These are phyloP conservation scores for Claviceps purpurea DNA, from an alignment of 2,329 filamentous ascomycete genomes.

Conservation along the genomic window DNA sequence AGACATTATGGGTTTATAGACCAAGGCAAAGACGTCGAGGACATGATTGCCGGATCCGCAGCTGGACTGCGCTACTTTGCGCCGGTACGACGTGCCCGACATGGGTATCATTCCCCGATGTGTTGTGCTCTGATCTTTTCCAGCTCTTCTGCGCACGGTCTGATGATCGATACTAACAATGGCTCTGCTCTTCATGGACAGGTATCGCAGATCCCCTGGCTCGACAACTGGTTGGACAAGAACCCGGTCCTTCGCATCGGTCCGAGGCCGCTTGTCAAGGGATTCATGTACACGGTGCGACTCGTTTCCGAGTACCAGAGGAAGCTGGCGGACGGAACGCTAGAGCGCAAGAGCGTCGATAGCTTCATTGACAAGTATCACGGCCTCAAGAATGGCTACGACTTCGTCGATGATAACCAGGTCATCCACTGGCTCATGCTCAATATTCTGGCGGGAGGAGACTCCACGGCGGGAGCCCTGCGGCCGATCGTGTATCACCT, in stretches of 20 bases:
- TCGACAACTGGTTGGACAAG: constrained; percentile 17
- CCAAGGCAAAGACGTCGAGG: constrained; percentile 22
- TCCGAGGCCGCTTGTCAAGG: constrained; percentile 10
- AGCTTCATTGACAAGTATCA: constrained; percentile 10
- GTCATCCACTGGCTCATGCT: constrained; percentile 10
- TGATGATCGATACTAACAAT: not conserved
- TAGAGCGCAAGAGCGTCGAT: constrained; percentile 11
- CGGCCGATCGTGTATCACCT: constrained; percentile 23
- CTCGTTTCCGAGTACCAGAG: constrained; percentile 11
- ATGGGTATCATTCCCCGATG: not conserved
- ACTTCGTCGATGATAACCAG: constrained; percentile 20
- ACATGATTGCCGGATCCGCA: constrained; percentile 19
- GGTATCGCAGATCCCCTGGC: constrained; percentile 11
- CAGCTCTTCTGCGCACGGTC: too few species aligned
- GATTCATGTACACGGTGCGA: constrained; percentile 10
- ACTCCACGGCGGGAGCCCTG: constrained; percentile 23
- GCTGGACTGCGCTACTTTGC: constrained; percentile 19
- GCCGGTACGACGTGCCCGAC: constrained; percentile 5
- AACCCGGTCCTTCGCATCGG: constrained; percentile 15
- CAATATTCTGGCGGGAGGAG: constrained; percentile 19
- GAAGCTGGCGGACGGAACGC: constrained; percentile 6
- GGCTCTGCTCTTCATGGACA: constrained; percentile 4
- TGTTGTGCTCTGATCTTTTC: not conserved
- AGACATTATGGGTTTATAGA: constrained; percentile 28
- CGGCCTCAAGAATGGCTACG: constrained; percentile 13